Base-by-base conservation (phyloP, 495 filamentous ascomycete genomes). In the Daldinia childiae region DNA sequence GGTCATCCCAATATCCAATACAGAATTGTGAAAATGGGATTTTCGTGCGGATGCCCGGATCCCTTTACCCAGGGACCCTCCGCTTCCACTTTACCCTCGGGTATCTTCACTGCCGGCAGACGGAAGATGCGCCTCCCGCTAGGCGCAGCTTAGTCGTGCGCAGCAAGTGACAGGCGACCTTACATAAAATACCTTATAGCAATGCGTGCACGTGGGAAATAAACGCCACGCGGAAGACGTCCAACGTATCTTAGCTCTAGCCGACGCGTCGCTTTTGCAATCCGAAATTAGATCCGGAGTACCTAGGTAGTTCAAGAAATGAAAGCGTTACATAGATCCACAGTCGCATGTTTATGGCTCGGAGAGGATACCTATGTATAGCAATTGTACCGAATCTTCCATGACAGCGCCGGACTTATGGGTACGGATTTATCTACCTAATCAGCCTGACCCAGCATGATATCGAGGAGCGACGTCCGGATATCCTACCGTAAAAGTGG, bases 11-110 rank as follows among this genome's bases (percentile, higher is more conserved):
- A 19, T 11, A 9, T 4, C 7, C 1, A 45, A 19, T 11, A 9
- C 7, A 48, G 6, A 48, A 12, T 11, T 8, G 43, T 5, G 24
- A 24, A 19, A 48, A 48, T 8, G 19, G 8, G 17, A 1, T 24
- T 9, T 48, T 48, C 19, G 9, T 24, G 43, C 43, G 11, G 19
- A 14, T 11, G 0, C 43, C 43, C 43, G 43, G 43, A 41, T 41
- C 17, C 19, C 43, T 48, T 14, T 54, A 27, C 26, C 15, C 50
- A 14, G 50, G 2, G 5, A 11, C 43, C 7, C 24, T 11, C 27
- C 36, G 17, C 27, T 11, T 51, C 43, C n/a, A n/a, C n/a, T 12
- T 39, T 36, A n/a, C 45, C 43, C 34, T 55, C 57, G 57, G 64
- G 4, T 15, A 45, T 55, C 14, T 17, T 32, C 26, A 4, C 36